Evolutionary conservation across 176 grass and related monocot genomes (phyloP), one percentile per base, ranked within the genome.

Genomic region (Carex myosuroides): DNA sequence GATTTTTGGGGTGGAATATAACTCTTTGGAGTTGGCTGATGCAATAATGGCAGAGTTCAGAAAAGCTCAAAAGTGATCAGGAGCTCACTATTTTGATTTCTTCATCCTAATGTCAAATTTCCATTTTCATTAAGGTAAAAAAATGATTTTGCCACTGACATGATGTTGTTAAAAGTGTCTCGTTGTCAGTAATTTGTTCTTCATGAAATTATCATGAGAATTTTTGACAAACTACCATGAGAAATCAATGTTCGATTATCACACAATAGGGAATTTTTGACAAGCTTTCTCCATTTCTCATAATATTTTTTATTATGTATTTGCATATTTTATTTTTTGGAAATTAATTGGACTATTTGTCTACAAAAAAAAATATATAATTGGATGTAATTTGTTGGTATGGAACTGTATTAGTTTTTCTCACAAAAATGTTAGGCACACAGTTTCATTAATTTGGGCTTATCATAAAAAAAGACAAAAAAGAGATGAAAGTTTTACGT

Each of bases 1-100:
- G 82, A 93, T 85, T 83, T 95, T 95, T 86, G 93, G 93, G 50
- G 44, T 70, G 17, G 95, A 98, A 84, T 98, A 98, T 79, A 63
- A 95, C 85, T 63, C 91, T 17, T 87, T 73, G 62, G 89, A 98
- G 60, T 84, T 98, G 73, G 80, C 93, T 90, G 93, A 92, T 83
- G 93, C 85, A 4, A 84, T 95, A 89, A 90, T 62, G 54, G 68
- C n/a, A 16, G 96, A 95, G 80, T 58, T 95, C 63, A 81, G 88
- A 74, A 95, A 88, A 80, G 85, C 77, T 80, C 85, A 88, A 60
- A 85, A 70, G 20, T 95, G 83, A 88, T 63, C 79, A 85, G 58
- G 74, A 10, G 65, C 83, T 81, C 83, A 88, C 79, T 84, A 20
- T 81, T 85, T 86, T 64, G 66, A 81, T 73, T 56, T 74, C 17